Base-by-base conservation (phyloP, 192 early-diverging fungal genomes). In the Phycomyces blakesleeanus region DNA sequence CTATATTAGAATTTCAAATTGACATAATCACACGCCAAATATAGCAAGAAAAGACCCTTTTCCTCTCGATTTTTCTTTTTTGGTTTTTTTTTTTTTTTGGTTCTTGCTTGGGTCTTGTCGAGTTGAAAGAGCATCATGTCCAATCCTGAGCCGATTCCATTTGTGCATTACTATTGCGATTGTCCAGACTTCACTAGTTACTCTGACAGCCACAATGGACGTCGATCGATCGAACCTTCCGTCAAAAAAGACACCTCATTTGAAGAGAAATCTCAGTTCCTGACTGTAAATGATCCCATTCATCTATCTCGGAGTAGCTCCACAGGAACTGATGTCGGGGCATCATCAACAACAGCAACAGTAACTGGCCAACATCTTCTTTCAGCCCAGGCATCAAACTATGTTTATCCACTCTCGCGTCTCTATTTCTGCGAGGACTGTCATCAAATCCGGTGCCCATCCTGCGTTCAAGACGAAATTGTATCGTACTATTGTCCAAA, bases 401-500 rank as follows among this genome's bases (percentile, higher is more conserved):
- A 72, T 38, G 54, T 76, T 34, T 74, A 81, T 67, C 72, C 87
- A 21, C 62, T 93, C 22, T 86, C 86, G 14, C 72, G 81, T 37
- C 75, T 96, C 20, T 94, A 93, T 78, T 96, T 89, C 77, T 98
- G 96, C 75, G 89, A 89, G 51, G 83, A 91, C 53, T 98, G 94
- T 77, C 82, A 86, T 66, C 80, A 86, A 34, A 70, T 94, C 41
- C 77, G 89, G 21, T 98, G 96, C 76, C 78, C 84, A 39, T 79
- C 74, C 11, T 98, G 96, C 68, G 81, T 93, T 2, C 76, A 86
- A 58, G 89, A 92, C 59, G 94, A 96, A 67, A 87, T 92, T 1
- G 85, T 88, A 4, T 90, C 88, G 51, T 95, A 94, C 72, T 97
- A 91, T 73, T 98, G 97, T 64, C 93, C 97, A 12, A 94, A 93